Evolutionary conservation across 2,329 filamentous ascomycete genomes (phyloP), one percentile per base, ranked within the genome.

Genomic region (Colletotrichum liaoningense): DNA sequence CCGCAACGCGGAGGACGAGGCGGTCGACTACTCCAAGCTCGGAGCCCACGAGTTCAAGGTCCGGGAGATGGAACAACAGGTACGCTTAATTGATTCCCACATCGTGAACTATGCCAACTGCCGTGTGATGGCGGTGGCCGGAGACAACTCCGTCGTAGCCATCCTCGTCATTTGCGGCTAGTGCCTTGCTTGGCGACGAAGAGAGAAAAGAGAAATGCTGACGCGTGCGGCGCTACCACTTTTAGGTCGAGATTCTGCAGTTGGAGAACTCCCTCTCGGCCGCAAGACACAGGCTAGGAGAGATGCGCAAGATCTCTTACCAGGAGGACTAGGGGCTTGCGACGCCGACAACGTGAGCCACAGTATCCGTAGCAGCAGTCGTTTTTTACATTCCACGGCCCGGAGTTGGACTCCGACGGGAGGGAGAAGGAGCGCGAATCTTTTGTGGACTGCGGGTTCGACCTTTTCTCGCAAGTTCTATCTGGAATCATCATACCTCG

Each of bases 21-120:
- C 90, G 63, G 91, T 97, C 26, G 97, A 99, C 83, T 99, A 98
- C 84, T 88, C 89, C 56, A 94, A 95, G 85, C 86, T 99, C 59
- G 95, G 94, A 75, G 92, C 93, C 38, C 96, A 98, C 84, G 97
- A 99, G 86, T 98, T 99, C 88, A 99, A 99, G 89, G 95, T 98
- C 64, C 90, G 93, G 78, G 95, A 99, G 86, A 99, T 99, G 97
- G 97, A 99, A 86, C 97, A 99, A 82, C 97, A 99, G 94, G 95
- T 98, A 88, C 80, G 83, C 62, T 7, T 38, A 52, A 80, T 74
- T 1, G 22, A 30, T 19, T 64, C 26, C 14, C 12, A 8, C 12
- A 8, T 14, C 38, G 38, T 42, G 38, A 8, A n/a, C 24, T 79
- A 89, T 88, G 57, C 46, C 19, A 12, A n/a, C 5, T 38, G 54